A percentile compares a stretch with the other conserved stretches of the same genome.
Evolutionary conservation across 208 protist genomes (phyloP).

Genomic region (Borovskyia barvae): DNA sequence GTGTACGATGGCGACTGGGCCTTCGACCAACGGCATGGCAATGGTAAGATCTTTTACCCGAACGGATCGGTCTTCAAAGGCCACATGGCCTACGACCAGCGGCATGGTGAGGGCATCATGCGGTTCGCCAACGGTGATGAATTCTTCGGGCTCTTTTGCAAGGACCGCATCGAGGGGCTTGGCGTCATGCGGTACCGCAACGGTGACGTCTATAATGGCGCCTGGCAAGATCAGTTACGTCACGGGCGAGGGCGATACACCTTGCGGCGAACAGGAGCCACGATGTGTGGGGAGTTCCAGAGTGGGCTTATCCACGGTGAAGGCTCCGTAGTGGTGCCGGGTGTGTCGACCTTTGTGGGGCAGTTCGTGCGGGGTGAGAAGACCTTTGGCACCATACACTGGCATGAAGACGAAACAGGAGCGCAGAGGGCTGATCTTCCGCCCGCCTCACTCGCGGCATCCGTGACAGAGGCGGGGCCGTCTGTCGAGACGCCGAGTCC

Average conservation of each 20-base stretch:
- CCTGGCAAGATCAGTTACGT: conserved; percentile 81
- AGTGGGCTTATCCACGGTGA: conserved; percentile 86
- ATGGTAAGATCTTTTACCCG: conserved; percentile 58
- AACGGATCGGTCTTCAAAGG: conserved; percentile 80
- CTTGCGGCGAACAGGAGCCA: conserved; percentile 69
- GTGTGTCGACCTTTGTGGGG: conserved; percentile 74
- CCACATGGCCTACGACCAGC: conserved; percentile 49
- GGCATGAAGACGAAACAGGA: conserved; percentile 35
- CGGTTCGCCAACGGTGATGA: conserved; percentile 83
- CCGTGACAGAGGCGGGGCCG: background rate
- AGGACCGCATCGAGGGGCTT: conserved; percentile 69
- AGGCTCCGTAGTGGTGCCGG: conserved; percentile 63
- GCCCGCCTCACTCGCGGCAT: background rate
- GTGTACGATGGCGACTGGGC: conserved; percentile 79
- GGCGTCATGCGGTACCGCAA: conserved; percentile 75
- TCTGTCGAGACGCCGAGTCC: background rate
- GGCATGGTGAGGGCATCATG: conserved; percentile 80
- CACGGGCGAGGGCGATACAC: conserved; percentile 84
- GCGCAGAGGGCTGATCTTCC: background rate
- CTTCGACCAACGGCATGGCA: conserved; percentile 66
- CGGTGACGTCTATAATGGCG: conserved; percentile 83
- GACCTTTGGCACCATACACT: conserved; percentile 76
- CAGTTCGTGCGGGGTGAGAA: conserved; percentile 76
- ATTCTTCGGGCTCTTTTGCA: conserved; percentile 74
- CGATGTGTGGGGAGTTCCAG: conserved; percentile 71